phyloP scores from a whole-genome alignment of 352 stramenopile species.

The Thraustochytrium striatum region DNA sequence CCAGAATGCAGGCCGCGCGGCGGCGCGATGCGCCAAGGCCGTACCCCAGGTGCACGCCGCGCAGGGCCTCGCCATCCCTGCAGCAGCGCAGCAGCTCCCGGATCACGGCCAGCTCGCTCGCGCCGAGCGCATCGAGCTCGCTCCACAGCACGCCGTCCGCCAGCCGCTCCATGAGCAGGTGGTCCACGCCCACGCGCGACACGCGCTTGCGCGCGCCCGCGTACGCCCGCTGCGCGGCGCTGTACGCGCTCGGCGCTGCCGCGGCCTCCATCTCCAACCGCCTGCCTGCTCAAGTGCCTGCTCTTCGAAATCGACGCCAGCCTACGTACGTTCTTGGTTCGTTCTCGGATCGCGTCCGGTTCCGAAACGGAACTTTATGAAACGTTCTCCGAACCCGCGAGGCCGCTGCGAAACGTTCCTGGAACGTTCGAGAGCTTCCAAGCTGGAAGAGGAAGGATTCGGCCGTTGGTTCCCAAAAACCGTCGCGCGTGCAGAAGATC shows the following conservation, averaged over 20 bases:
- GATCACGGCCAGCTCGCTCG: neutral
- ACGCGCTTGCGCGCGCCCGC: neutral
- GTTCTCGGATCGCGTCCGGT: neutral
- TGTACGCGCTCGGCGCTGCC: neutral
- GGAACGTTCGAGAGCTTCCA: neutral
- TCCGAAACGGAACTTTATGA: neutral
- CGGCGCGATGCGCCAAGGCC: neutral
- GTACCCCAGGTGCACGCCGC: neutral
- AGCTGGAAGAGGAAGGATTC: neutral
- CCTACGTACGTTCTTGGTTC: neutral
- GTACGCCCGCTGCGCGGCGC: neutral
- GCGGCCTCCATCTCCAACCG: neutral
- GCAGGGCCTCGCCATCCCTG: neutral
- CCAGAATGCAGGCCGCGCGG: neutral
- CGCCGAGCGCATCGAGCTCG: neutral
- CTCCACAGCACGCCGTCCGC: neutral
- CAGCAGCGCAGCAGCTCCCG: neutral
- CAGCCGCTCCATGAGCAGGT: neutral
- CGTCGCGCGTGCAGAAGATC: neutral
- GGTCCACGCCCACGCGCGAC: neutral
- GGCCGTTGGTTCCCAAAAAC: neutral
- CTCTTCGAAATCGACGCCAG: neutral
- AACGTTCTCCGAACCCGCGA: neutral
- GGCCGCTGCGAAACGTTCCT: neutral
- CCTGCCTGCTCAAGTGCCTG: neutral